Conservation (phyloP, 768 basidiomycete genomes). For the Pleurotus ostreatus region DNA sequence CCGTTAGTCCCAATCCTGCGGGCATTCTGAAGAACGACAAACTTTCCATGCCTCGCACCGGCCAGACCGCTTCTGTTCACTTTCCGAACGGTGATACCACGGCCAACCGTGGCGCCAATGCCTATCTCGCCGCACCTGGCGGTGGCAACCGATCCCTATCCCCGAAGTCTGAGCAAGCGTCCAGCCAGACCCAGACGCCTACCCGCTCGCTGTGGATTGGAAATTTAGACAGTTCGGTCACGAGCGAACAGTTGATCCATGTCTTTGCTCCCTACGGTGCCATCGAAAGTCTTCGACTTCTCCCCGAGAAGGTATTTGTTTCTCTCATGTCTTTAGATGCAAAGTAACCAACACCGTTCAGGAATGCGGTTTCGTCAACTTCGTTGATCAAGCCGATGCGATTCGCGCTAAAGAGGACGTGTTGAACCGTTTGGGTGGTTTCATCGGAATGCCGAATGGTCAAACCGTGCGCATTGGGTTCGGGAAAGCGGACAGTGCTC, state of each 20-base stretch:
- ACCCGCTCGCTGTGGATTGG: constrained; percentile 98
- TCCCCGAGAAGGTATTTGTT: constrained; percentile 87
- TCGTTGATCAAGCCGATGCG: constrained; percentile 93
- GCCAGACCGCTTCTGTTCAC: constrained; percentile 55
- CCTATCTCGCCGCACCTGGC: constrained; percentile 67
- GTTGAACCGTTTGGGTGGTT: constrained; percentile 89
- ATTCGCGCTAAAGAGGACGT: constrained; percentile 98
- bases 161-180: constrained; percentile 70
- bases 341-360: constrained; percentile 23
- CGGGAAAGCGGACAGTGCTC: constrained; percentile 96
- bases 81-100: constrained; percentile 62
- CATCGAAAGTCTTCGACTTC: constrained; percentile 89
- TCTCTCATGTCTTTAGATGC: background rate
- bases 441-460: constrained; percentile 91
- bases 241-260: constrained; percentile 90
- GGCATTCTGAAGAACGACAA: constrained; percentile 66
- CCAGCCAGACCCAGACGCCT: constrained; percentile 83
- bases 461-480: constrained; percentile 97
- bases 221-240: constrained; percentile 91
- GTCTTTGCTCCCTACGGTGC: constrained; percentile 97
- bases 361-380: constrained; percentile 99
- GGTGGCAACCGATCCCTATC: constrained; percentile 75
- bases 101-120: constrained; percentile 46
- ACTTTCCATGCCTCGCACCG: constrained; percentile 37
- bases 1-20: constrained; percentile 36